A percentile compares a stretch with the other conserved stretches of the same genome.
Conservation (phyloP, 352 stramenopile genomes). For the Phytophthora crassamura region DNA sequence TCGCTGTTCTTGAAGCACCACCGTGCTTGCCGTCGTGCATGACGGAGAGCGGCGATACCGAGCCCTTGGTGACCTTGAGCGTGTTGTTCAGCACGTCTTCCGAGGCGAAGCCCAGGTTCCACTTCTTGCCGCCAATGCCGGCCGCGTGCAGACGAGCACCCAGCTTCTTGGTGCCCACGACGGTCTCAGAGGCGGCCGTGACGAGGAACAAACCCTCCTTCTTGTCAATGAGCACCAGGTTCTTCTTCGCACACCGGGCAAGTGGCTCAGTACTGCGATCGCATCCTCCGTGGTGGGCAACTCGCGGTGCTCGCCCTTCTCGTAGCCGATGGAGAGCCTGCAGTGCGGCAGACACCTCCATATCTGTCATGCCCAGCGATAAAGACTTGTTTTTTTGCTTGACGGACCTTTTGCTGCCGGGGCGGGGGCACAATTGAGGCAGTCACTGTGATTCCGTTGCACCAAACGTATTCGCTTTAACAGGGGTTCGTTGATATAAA, state of each 20-base stretch:
- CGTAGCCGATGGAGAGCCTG: conserved; percentile 59
- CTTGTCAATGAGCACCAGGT: conserved; percentile 98
- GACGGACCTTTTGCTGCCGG: too few relatives aligned
- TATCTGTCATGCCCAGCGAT: conserved; percentile 50
- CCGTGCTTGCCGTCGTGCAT: conserved; percentile 87
- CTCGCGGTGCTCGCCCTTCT: conserved; percentile 62
- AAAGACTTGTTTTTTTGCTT: too few relatives aligned
- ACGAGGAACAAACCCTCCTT: conserved; percentile 98
- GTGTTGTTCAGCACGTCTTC: conserved; percentile 84
- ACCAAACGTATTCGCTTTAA: too few relatives aligned
- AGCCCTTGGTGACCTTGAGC: conserved; percentile 92
- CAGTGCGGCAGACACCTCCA: conserved; percentile 67
- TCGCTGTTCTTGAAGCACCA: too few relatives aligned
- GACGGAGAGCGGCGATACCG: conserved; percentile 92
- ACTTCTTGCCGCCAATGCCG: conserved; percentile 82
- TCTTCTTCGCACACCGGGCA: conserved; percentile 93
- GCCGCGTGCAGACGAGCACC: conserved; percentile 76
- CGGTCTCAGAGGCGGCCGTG: conserved; percentile 76
- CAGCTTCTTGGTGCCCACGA: conserved; percentile 94
- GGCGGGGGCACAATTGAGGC: too few relatives aligned
- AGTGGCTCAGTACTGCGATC: conserved; percentile 70
- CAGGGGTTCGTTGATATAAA: too few relatives aligned
- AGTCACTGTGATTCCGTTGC: too few relatives aligned
- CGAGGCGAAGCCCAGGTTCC: conserved; percentile 94
- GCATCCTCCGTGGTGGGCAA: conserved; percentile 80